Evolutionary conservation across 495 filamentous ascomycete genomes (phyloP), one percentile per base, ranked within the genome.

Genomic region (Talaromyces liani): DNA sequence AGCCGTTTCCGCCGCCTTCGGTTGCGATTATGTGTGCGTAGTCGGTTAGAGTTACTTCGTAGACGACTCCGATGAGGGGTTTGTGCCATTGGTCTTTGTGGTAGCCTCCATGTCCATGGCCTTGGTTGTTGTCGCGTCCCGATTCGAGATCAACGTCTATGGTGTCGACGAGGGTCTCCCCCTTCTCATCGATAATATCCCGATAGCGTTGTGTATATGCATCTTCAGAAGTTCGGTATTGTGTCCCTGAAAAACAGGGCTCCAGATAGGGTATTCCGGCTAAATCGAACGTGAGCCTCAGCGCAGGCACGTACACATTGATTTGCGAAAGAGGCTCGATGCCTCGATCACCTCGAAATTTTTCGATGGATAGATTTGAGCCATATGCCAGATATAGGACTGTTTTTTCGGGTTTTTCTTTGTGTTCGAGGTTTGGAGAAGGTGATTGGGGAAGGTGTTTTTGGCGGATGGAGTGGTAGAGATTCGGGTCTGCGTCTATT

Each of bases 301-400:
- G 84, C 4, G 81, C 77, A 0, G 94, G 94, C 16, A 92, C 91
- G 5, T 87, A 80, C 18, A 96, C 94, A 69, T 90, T 88, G 66
- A 93, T 72, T 63, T 87, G 80, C 53, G 88, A 89, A 9, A 97
- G 70, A 0, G 94, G 94, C 7, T 81, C 84, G 70, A 98, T 92
- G 64, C 87, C 88, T 12, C 92, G 87, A 33, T 66, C 74, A 55
- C 88, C 90, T 29, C 84, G 81, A 72, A 98, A 97, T 1, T 88
- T 92, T 68, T 87, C 72, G 18, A 87, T 80, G 59, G 77, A 82
- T 62, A 98, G 83, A 71, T 98, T 98, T 58, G 92, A 96, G 65
- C 94, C 94, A 68, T 98, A 98, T 45, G 94, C 94, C 10, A 98
- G 85, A 77, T 98, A 98, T 54, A 96, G 82, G 58, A 96, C 79